Percentiles rank a stretch among this genome's conserved stretches.
Evolutionary conservation across 345 rosid genomes (phyloP).

Genomic region (Populus alba): DNA sequence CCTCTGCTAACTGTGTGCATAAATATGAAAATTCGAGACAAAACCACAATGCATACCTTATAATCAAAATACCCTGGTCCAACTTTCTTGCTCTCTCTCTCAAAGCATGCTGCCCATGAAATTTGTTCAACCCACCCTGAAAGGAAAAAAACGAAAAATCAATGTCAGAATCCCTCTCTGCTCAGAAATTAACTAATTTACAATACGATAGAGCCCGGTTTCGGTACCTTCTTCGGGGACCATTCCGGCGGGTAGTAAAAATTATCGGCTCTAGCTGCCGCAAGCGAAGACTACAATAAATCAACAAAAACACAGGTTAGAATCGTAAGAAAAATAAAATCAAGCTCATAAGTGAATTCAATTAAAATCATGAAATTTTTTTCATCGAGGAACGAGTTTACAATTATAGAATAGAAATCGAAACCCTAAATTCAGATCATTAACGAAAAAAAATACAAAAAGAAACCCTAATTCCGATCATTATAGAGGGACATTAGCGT

Average conservation of each 20-base stretch:
- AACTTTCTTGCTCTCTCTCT: slow-evolving; percentile 90
- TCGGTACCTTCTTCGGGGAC: slow-evolving; percentile 68
- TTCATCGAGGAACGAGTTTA: background rate
- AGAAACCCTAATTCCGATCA: background rate
- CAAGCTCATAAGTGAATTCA: background rate
- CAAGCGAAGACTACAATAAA: slow-evolving; percentile 76
- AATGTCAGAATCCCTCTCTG: slow-evolving; percentile 14
- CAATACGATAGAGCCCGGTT: background rate
- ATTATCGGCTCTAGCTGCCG: slow-evolving; percentile 97
- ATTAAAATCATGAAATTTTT: background rate
- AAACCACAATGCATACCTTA: slow-evolving; percentile 46
- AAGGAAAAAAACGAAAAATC: slow-evolving; percentile 2
- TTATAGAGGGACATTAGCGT: background rate
- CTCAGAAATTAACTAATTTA: background rate
- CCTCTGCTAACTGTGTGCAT: background rate
- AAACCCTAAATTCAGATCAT: background rate
- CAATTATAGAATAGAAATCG: background rate
- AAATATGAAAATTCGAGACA: background rate
- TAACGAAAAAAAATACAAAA: background rate
- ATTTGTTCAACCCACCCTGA: slow-evolving; percentile 91
- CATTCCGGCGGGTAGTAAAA: slow-evolving; percentile 97
- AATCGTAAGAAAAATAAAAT: background rate
- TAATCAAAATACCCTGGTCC: slow-evolving; percentile 88
- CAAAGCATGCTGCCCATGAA: slow-evolving; percentile 93
- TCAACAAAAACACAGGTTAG: slow-evolving; percentile 5